Conservation (phyloP, 352 stramenopile genomes). For the Thalassiosira oceanica region DNA sequence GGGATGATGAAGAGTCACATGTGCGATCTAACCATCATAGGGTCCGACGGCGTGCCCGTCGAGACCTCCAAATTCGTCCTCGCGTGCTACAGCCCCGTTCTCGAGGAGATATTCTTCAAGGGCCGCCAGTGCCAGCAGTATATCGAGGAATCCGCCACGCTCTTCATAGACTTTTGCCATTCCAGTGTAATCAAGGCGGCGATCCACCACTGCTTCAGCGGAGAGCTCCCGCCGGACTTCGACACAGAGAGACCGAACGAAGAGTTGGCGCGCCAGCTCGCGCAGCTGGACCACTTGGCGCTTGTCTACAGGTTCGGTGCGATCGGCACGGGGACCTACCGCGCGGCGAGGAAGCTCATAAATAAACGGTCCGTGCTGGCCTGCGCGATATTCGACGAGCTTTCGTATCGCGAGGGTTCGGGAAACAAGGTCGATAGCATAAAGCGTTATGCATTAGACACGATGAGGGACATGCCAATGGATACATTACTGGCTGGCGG, state of each 20-base stretch:
- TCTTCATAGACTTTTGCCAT: conserved; percentile 40
- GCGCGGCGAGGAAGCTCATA: conserved; percentile 39
- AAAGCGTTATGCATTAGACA: conserved; percentile 60
- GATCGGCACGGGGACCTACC: conserved; percentile 33
- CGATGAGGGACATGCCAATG: conserved; percentile 48
- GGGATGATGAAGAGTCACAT: conserved; percentile 24
- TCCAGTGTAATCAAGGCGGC: conserved; percentile 40
- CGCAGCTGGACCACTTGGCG: conserved; percentile 48
- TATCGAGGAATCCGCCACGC: neutral
- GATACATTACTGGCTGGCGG: conserved; percentile 35
- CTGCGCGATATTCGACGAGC: conserved; percentile 65
- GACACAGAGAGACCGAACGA: conserved; percentile 33
- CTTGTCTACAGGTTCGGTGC: conserved; percentile 45
- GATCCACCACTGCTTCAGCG: conserved; percentile 53
- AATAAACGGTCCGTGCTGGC: conserved; percentile 49
- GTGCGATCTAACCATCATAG: conserved; percentile 29
- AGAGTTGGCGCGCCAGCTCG: conserved; percentile 37
- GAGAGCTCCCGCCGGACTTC: conserved; percentile 42
- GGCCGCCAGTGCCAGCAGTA: neutral
- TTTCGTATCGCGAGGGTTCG: conserved; percentile 22
- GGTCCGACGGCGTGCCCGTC: conserved; percentile 16
- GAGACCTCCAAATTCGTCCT: conserved; percentile 23
- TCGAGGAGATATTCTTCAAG: conserved; percentile 46
- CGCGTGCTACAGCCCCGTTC: conserved; percentile 25
- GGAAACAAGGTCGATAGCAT: conserved; percentile 34